phyloP scores from a whole-genome alignment of 1,139 yeast species.

The Yamadazyma atmosphaerica region DNA sequence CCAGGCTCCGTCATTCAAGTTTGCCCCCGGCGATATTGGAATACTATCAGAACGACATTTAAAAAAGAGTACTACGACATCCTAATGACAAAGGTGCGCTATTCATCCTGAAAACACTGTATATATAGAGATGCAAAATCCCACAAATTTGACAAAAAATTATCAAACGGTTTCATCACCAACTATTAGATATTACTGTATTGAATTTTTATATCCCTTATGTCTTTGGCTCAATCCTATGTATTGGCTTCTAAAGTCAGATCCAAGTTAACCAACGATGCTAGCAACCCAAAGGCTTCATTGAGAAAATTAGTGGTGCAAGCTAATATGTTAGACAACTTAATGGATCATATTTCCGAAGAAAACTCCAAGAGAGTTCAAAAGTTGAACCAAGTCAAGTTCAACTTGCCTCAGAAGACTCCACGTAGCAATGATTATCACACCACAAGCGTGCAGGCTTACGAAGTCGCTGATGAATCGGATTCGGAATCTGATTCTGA shows the following conservation, averaged over 20 bases:
- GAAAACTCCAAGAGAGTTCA: slow-evolving; percentile 32
- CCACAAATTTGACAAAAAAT: not conserved
- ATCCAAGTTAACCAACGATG: slow-evolving; percentile 65
- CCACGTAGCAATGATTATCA: slow-evolving; percentile 2
- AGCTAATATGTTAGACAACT: slow-evolving; percentile 70
- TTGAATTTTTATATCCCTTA: not conserved
- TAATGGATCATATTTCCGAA: slow-evolving; percentile 54
- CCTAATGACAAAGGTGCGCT: too few relatives aligned
- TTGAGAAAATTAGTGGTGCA: slow-evolving; percentile 68
- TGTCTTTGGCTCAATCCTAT: slow-evolving; percentile 58
- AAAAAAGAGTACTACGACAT: too few relatives aligned
- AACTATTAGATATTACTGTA: too few relatives aligned
- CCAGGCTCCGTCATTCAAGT: too few relatives aligned
- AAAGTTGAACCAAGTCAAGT: slow-evolving; percentile 16
- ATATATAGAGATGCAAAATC: not conserved
- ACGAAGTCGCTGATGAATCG: slow-evolving; percentile 33
- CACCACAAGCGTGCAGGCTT: slow-evolving; percentile 31
- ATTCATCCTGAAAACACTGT: too few relatives aligned
- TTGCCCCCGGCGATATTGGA: too few relatives aligned
- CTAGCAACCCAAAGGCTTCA: slow-evolving; percentile 58
- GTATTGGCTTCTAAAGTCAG: slow-evolving; percentile 70
- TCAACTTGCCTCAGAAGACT: slow-evolving; percentile 13
- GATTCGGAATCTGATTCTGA: not conserved
- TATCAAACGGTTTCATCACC: too few relatives aligned
- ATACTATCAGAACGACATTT: too few relatives aligned